Evolutionary conservation across 495 filamentous ascomycete genomes (phyloP).

Genomic region (Geopyxis carbonaria): DNA sequence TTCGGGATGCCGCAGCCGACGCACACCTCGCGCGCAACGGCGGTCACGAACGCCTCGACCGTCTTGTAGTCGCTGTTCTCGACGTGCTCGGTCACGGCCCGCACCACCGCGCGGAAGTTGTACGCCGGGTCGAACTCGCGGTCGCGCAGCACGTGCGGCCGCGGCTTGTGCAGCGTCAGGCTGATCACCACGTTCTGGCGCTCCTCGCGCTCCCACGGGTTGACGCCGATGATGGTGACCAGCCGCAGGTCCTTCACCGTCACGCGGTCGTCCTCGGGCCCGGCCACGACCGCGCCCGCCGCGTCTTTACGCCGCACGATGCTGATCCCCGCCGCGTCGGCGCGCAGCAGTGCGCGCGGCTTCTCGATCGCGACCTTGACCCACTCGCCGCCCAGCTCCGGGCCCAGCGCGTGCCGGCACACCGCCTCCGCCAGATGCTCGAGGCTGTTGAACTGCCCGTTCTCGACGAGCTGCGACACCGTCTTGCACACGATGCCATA

Average conservation of each 20-base stretch:
- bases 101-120: constrained; percentile 16
- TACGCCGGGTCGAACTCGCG: constrained; percentile 7
- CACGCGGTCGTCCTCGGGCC: constrained; percentile 19
- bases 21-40: constrained; percentile 35
- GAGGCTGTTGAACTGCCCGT: constrained; percentile 13
- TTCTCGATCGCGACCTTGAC: constrained; percentile 22
- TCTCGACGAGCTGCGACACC: constrained; percentile 19
- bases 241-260: constrained; percentile 21
- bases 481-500: constrained; percentile 21
- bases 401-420: constrained; percentile 12
- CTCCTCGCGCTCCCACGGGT: constrained; percentile 40
- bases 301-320: constrained; percentile 13
- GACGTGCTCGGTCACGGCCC: constrained; percentile 29
- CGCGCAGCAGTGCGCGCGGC: constrained; percentile 22
- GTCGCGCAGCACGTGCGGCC: constrained; percentile 3
- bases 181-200: constrained; percentile 40
- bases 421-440: constrained; percentile 21
- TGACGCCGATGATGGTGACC: constrained; percentile 37
- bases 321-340: constrained; percentile 21
- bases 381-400: constrained; percentile 18
- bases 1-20: constrained; percentile 35
- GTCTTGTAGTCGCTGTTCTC: constrained; percentile 39
- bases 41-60: constrained; percentile 39
- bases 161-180: constrained; percentile 30
- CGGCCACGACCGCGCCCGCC: constrained; percentile 6